A percentile compares a stretch with the other conserved stretches of the same genome.
Evolutionary conservation across 2,329 filamentous ascomycete species (phyloP).

Genomic region (Gnomoniopsis sp.): DNA sequence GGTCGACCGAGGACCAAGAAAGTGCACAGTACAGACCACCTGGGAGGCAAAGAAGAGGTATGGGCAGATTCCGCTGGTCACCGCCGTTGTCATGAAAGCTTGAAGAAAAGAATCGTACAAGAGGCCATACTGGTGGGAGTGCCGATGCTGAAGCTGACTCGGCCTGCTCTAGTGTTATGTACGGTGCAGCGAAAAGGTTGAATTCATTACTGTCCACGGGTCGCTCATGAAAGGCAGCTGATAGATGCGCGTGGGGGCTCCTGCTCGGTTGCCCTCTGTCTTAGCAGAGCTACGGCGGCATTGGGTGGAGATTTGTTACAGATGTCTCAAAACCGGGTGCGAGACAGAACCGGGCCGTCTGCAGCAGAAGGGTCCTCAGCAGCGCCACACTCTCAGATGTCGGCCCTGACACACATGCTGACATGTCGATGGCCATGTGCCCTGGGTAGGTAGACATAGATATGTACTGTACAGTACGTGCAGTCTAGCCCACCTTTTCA

Average conservation of each 20-base stretch:
- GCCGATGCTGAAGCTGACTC: not conserved
- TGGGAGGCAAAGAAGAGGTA: not conserved
- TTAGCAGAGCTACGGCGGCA: too few species aligned
- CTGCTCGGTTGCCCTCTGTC: too few species aligned
- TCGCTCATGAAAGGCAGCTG: not conserved
- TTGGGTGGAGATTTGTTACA: too few species aligned
- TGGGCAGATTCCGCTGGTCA: conserved; percentile 2
- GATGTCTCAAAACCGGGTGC: too few species aligned
- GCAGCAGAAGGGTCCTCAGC: too few species aligned
- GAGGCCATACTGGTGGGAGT: not conserved
- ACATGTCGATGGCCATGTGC: too few species aligned
- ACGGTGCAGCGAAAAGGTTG: not conserved
- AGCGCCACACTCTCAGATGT: too few species aligned
- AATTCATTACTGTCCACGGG: not conserved
- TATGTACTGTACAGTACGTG: too few species aligned
- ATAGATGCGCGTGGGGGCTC: not conserved
- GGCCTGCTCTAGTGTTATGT: not conserved
- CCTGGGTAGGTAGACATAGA: too few species aligned
- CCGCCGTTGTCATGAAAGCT: conserved; percentile 5
- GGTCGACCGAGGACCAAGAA: not conserved
- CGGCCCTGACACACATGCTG: too few species aligned
- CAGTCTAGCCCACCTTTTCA: too few species aligned
- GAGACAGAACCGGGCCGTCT: too few species aligned
- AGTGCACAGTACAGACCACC: not conserved
- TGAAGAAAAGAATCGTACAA: not conserved